Base-by-base conservation (phyloP, 1,284 basidiomycete species). In the Phlebopus sp. region DNA sequence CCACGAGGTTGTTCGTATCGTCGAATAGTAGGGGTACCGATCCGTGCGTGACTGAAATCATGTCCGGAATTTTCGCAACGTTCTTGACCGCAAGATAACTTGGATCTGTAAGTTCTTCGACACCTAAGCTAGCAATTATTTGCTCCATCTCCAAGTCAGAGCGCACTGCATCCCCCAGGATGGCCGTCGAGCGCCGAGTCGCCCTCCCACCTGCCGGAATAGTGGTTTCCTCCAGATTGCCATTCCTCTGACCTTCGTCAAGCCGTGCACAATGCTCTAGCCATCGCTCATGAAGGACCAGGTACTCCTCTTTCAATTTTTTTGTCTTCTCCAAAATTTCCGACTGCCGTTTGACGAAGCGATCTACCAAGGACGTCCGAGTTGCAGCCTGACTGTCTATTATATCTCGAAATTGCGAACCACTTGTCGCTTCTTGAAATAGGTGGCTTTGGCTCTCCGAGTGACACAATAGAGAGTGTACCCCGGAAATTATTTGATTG, bases 61-160 rank as follows among this genome's bases (percentile, higher is more conserved):
- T 95, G 65, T 98, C 93, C 1, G 96, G 96, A 36, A 96, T 88
- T 18, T 72, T 80, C 14, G 95, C 95, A n/a, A 93, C 79, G 49
- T 97, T 97, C 54, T 85, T 81, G 42, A 85, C 75, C 2, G 92
- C 92, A 17, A 97, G 82, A 56, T 90, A 82, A 56, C 82, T 90
- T 0, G 95, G 93, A 68, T 98, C 94, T 38, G 88, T 92, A 47
- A 92, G 82, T 55, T 96, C 95, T 54, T 95, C 92, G 56, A 88
- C 91, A 40, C 93, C 94, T 34, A 97, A 73, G 59, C 86, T 93
- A 10, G 92, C 92, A 47, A 98, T 86, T 62, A 98, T 95, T 69
- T 95, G 93, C 61, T 97, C 90, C 81, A 97, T 95, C 73, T 98
- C 96, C 48, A 97, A 79, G 67, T 98, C 96, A 15, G 93, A 94